These are phyloP conservation scores for Acacia crassicarpa DNA, from an alignment of 306 rosid species.

Conservation along the genomic window DNA sequence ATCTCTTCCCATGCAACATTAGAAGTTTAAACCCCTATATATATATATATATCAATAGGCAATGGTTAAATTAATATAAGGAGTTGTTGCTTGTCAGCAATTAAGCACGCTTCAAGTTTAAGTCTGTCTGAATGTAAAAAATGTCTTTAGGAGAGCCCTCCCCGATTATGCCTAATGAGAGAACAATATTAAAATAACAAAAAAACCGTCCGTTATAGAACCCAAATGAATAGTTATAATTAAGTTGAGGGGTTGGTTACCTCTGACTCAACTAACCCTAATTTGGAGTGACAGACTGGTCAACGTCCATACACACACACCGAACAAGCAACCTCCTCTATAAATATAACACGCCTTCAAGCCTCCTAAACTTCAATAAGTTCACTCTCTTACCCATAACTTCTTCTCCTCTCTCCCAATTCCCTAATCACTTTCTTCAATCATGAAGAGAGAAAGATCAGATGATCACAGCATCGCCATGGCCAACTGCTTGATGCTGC, in stretches of 20 bases:
- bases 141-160: no score
- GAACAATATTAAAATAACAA: no score
- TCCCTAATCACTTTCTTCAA: conserved; percentile 1
- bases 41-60: no score
- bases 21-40: no score
- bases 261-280: background rate
- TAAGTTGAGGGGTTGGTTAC: background rate
- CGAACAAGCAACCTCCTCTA: background rate
- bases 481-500: conserved; percentile 93
- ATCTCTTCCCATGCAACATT: no score
- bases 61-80: no score
- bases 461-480: conserved; percentile 41
- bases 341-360: background rate
- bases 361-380: background rate
- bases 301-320: background rate
- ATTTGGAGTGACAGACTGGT: background rate
- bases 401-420: background rate
- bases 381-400: background rate
- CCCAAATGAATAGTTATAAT: background rate
- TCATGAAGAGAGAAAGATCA: conserved; percentile 70
- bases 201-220: background rate
- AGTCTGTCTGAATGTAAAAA: no score
- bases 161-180: no score
- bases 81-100: no score
- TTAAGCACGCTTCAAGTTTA: no score